Evolutionary conservation across 495 filamentous ascomycete genomes (phyloP), one percentile per base, ranked within the genome.

Genomic region (Aspergillus campestris): DNA sequence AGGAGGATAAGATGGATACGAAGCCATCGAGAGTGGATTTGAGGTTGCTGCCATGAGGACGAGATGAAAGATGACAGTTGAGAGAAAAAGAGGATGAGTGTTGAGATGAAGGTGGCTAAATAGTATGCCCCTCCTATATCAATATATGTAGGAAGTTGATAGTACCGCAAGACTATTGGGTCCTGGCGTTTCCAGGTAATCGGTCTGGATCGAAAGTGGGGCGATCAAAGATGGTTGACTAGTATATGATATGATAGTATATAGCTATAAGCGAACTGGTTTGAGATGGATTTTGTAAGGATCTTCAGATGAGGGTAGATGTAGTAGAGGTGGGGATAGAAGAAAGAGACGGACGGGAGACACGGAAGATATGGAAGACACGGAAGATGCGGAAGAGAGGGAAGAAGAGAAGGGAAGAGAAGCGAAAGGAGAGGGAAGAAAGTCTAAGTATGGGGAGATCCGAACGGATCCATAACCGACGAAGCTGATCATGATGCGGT

Each of bases 71-170:
- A 37, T 37, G 48, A 41, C 32, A 8, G 39, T 30, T 10, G 10
- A n/a, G 32, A 18, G 12, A 29, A 34, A 35, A 35, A 28, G 4
- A 33, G 35, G 7, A 4, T 24, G 18, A 24, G 18, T 24, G 8
- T 31, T 39, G 8, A 18, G 44, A 38, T 28, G 30, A 34, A 42
- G 40, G 39, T 24, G 39, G 36, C 27, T 38, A 31, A 32, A 45
- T 40, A 44, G 43, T 39, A 44, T 32, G 13, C 24, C 3, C 12
- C 46, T 24, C 18, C 18, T 44, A 24, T 27, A 44, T 49, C 50
- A 36, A 51, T 44, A 44, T 57, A 49, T 45, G 53, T 40, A 44
- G 44, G 49, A 27, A 41, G 28, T 30, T 46, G 36, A 52, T 52
- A 52, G 53, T 50, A 42, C 18, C 38, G 14, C 34, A 30, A 43